A percentile compares a stretch with the other conserved stretches of the same genome.
Conservation (phyloP, 495 filamentous ascomycete species). For the Penicillium herquei region DNA sequence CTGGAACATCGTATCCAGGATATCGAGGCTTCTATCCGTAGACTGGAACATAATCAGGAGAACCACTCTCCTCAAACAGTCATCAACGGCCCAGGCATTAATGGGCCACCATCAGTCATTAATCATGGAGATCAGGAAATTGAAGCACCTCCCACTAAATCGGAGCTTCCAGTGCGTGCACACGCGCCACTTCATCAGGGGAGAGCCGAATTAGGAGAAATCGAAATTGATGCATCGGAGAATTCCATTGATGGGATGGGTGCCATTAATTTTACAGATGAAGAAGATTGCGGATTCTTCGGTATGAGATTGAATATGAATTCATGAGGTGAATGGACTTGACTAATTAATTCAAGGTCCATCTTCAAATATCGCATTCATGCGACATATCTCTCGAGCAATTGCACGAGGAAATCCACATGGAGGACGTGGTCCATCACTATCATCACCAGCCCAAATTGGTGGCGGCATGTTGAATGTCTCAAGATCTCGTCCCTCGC, state of each 20-base stretch:
- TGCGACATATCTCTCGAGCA: constrained; percentile 34
- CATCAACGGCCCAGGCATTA: background rate
- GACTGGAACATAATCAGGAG: constrained; percentile 1
- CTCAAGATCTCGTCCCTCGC: constrained; percentile 16
- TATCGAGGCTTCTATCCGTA: constrained; percentile 1
- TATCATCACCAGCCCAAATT: background rate
- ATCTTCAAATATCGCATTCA: constrained; percentile 49
- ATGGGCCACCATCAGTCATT: background rate
- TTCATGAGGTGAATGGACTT: background rate
- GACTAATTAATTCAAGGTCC: constrained; percentile 25
- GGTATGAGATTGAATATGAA: constrained; percentile 19
- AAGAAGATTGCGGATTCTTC: constrained; percentile 48
- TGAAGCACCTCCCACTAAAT: background rate
- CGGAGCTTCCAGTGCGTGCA: background rate
- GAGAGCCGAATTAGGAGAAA: constrained; percentile 8
- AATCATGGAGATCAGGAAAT: background rate
- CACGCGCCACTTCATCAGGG: background rate
- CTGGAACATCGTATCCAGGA: constrained; percentile 1
- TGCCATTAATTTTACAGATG: constrained; percentile 39
- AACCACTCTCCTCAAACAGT: background rate
- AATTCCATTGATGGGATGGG: constrained; percentile 45
- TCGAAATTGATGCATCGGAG: constrained; percentile 22
- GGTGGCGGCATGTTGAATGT: constrained; percentile 23
- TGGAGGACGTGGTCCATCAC: background rate
- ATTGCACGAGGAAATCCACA: constrained; percentile 14